Conservation (phyloP, 2,329 filamentous ascomycete species). For the Sporothrix brasiliensis region DNA sequence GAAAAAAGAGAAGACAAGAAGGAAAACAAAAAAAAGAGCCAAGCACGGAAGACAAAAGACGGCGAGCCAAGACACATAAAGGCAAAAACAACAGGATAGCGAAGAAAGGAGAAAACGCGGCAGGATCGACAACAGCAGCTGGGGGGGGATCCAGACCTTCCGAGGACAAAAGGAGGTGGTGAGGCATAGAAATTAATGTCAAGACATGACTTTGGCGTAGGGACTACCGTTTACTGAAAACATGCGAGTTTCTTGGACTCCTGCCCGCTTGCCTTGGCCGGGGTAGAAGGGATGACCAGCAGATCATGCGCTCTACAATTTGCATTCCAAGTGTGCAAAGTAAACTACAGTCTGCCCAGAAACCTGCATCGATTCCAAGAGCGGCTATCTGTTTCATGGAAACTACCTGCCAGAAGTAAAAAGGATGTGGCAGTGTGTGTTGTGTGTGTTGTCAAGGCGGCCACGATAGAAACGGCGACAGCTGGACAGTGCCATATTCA, state of each 20-base stretch:
- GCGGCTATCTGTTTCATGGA: conserved; percentile 8
- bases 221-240: background rate
- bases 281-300: background rate
- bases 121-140: conserved; percentile 4
- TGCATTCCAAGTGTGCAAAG: background rate
- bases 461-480: background rate
- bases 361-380: background rate
- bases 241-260: background rate
- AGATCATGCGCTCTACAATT: background rate
- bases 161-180: conserved; percentile 2
- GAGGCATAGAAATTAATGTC: background rate
- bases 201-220: background rate
- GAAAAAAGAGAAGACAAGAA: background rate
- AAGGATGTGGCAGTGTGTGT: background rate
- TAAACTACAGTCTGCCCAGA: background rate
- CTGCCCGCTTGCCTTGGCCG: conserved; percentile 1
- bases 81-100: background rate
- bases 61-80: conserved; percentile 1
- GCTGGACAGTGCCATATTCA: background rate
- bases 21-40: background rate
- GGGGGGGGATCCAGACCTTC: background rate
- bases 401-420: background rate
- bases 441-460: too few species aligned
- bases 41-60: conserved; percentile 15
- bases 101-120: background rate